A percentile compares a stretch with the other conserved stretches of the same genome.
Evolutionary conservation across 345 rosid species (phyloP).

Genomic region (Salix suchowensis): DNA sequence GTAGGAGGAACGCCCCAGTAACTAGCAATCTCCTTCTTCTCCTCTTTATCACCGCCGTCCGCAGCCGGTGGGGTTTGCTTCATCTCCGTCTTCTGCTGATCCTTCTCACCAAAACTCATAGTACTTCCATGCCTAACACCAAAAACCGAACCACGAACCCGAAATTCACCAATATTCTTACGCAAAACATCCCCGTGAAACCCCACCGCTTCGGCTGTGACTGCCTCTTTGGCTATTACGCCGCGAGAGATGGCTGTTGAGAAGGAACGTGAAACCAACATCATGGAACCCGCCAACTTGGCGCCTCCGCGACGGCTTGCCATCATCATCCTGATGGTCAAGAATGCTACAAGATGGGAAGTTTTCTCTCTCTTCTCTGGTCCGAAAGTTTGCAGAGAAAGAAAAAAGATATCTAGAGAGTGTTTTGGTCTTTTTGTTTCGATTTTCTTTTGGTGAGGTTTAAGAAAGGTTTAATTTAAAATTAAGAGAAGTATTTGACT

Average conservation of each 20-base stretch:
- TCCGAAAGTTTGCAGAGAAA: not conserved
- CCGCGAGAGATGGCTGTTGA: not conserved
- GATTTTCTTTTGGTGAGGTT: not conserved
- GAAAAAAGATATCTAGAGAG: not conserved
- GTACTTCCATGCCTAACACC: not conserved
- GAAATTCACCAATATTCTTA: not conserved
- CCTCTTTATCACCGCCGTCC: not conserved
- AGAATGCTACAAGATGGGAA: not conserved
- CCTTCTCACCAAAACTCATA: not conserved
- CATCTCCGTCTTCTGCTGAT: not conserved
- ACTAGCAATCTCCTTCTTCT: conserved; percentile 18
- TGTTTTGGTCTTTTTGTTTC: not conserved
- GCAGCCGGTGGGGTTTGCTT: not conserved
- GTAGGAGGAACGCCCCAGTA: conserved; percentile 75
- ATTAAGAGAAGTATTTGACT: too few species aligned
- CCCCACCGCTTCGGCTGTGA: not conserved
- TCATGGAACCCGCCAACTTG: not conserved
- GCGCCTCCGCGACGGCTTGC: not conserved
- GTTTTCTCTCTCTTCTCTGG: not conserved
- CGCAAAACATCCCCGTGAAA: not conserved
- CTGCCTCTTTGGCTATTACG: not conserved
- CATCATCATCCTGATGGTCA: not conserved
- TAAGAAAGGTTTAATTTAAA: not conserved
- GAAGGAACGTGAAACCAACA: not conserved
- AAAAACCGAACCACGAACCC: not conserved